Conservation (phyloP, 2,329 filamentous ascomycete genomes). For the Xylariaceae sp. region DNA sequence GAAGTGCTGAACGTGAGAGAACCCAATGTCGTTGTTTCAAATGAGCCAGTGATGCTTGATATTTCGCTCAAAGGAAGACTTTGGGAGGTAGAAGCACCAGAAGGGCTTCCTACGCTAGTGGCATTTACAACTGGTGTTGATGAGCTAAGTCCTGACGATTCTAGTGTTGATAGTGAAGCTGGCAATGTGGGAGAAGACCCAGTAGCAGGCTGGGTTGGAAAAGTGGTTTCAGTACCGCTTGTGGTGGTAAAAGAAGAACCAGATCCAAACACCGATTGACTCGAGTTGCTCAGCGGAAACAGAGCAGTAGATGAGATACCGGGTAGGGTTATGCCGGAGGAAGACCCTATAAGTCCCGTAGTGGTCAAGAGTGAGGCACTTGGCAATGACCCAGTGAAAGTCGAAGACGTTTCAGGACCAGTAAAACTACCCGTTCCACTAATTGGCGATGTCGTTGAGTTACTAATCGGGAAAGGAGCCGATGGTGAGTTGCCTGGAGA, state of each 20-base stretch:
- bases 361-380: background rate
- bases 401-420: constrained; percentile 7
- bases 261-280: constrained; percentile 8
- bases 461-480: constrained; percentile 12
- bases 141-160: background rate
- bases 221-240: constrained; percentile 5
- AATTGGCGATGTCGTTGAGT: constrained; percentile 10
- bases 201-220: background rate
- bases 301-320: constrained; percentile 8
- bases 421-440: constrained; percentile 10
- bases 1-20: constrained; percentile 12
- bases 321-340: background rate
- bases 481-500: constrained; percentile 12
- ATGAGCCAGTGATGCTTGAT: constrained; percentile 1
- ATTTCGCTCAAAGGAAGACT: background rate
- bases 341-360: background rate
- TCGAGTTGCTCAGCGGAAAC: constrained; percentile 22
- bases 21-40: background rate
- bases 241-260: constrained; percentile 8
- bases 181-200: background rate
- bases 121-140: background rate
- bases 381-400: background rate
- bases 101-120: background rate
- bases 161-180: background rate
- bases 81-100: constrained; percentile 1